These are phyloP conservation scores for Talaromyces borbonicus DNA, from an alignment of 495 filamentous ascomycete genomes.

Conservation along the genomic window DNA sequence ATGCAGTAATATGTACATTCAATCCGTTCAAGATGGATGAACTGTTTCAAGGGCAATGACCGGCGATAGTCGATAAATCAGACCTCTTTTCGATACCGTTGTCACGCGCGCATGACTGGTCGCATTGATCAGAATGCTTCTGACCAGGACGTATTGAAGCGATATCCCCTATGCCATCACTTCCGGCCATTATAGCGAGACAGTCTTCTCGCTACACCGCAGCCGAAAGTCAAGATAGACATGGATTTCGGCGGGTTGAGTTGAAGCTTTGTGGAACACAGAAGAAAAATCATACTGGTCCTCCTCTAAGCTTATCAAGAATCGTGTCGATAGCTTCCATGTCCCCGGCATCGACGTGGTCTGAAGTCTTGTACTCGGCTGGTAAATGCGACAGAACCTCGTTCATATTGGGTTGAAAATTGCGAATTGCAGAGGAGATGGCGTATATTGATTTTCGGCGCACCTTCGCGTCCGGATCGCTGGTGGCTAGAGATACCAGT, in stretches of 20 bases:
- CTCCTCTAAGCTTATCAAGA: slow-evolving; percentile 54
- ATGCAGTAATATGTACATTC: too few species aligned
- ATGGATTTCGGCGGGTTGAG: neutral
- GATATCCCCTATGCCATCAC: too few species aligned
- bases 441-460: slow-evolving; percentile 83
- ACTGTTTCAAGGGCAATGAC: too few species aligned
- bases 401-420: slow-evolving; percentile 71
- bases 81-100: too few species aligned
- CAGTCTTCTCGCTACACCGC: too few species aligned
- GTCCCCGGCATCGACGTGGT: slow-evolving; percentile 60
- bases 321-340: slow-evolving; percentile 77
- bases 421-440: slow-evolving; percentile 70
- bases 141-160: too few species aligned
- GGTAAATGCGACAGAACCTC: slow-evolving; percentile 51
- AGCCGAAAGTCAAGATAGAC: too few species aligned
- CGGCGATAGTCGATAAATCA: too few species aligned
- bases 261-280: neutral
- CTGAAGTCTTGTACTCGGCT: slow-evolving; percentile 45
- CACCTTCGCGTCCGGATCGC: slow-evolving; percentile 51
- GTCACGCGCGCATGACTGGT: too few species aligned
- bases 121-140: too few species aligned
- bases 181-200: too few species aligned
- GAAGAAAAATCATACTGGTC: neutral
- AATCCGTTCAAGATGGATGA: too few species aligned
- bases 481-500: slow-evolving; percentile 54